Evolutionary conservation across 345 rosid genomes (phyloP), one percentile per base, ranked within the genome.

Genomic region (Cochlearia excelsa): DNA sequence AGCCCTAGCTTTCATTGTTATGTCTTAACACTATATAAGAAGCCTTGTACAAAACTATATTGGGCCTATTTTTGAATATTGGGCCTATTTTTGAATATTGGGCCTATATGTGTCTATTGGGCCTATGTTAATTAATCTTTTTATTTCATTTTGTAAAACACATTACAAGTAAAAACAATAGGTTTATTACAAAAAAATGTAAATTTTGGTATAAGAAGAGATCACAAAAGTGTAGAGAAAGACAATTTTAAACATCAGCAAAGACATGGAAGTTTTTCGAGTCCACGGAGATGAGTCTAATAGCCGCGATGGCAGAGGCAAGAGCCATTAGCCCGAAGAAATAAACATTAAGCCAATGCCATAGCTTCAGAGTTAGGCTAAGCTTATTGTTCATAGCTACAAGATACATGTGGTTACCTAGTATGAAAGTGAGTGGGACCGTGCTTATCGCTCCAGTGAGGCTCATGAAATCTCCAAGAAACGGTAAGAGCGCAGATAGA

Each of bases 391-490:
- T 62, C 81, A 68, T 89, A 11, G 92, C 96, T 23, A 72, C 72
- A 43, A 89, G 51, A 59, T 85, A 87, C 99, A 93, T 87, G 75
- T 89, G 97, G 73, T 89, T 85, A 1, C 92, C 95, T 1, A 93
- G 83, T 48, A 93, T 85, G 65, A 93, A 93, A 26, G 97, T 93
- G 2, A 93, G 77, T 1, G 96, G 99, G 67, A 89, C 81, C 0
- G 89, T 85, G 74, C 97, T 87, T 54, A 89, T 59, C 0, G 95
- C 99, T 55, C 97, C 99, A 0, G 95, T 85, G 26, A 87, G 86
- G 70, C 95, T 93, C 89, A 80, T 80, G 46, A 89, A 93, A 70
- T 93, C 97, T 53, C 99, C 92, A 0, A 93, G 78, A 75, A 93
- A 93, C 1, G 99, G 99, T 26, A 93, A 79, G 48, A 83, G 82